phyloP scores from a whole-genome alignment of 2,329 filamentous ascomycete genomes.

The Aspergillus latus region DNA sequence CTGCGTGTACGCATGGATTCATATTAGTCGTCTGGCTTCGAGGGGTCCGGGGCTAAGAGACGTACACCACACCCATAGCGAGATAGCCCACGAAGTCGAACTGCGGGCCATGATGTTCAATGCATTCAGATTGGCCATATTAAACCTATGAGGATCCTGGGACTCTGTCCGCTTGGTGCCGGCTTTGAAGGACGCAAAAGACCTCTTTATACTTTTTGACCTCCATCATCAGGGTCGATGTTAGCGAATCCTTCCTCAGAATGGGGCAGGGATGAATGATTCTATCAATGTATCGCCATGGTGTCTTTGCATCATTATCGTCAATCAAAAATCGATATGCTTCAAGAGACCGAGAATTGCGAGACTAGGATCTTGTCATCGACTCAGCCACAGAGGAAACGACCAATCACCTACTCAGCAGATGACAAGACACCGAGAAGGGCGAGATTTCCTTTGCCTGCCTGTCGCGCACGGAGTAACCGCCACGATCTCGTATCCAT shows the following conservation, averaged over 20 bases:
- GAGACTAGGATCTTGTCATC: neutral
- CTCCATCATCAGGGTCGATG: neutral
- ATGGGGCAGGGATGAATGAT: neutral
- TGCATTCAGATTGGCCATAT: neutral
- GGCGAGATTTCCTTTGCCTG: constrained; percentile 13
- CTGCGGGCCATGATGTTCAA: neutral
- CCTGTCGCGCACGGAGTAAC: neutral
- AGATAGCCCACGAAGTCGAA: neutral
- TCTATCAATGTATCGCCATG: neutral
- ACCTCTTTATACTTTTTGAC: constrained; percentile 1
- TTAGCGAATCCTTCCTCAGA: neutral
- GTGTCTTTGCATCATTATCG: neutral
- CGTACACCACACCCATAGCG: constrained; percentile 4
- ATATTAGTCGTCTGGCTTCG: neutral
- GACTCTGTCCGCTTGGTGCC: neutral
- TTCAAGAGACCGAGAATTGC: constrained; percentile 13
- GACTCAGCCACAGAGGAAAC: constrained; percentile 1
- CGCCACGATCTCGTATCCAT: constrained; percentile 10
- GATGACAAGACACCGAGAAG: constrained; percentile 17
- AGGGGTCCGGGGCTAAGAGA: neutral
- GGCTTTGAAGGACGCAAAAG: neutral
- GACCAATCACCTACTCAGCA: constrained; percentile 4
- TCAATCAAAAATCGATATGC: constrained; percentile 8
- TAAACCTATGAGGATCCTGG: neutral
- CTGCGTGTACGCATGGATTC: neutral